phyloP scores from a whole-genome alignment of 2,329 filamentous ascomycete species.

The Corynespora cassiicola region DNA sequence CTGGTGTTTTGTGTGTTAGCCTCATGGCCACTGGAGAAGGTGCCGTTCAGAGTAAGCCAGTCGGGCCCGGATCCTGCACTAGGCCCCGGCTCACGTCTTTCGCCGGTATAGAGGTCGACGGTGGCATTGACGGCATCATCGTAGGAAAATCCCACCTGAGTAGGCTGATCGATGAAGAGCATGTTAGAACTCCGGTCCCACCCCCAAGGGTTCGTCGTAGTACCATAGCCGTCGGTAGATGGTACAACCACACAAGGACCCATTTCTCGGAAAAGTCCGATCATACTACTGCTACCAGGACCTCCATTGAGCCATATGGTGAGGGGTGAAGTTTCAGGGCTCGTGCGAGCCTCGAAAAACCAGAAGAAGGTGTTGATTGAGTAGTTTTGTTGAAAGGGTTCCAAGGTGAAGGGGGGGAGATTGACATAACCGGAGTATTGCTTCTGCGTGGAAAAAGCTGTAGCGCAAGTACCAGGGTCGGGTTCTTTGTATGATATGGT shows the following conservation, averaged over 20 bases:
- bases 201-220: constrained; percentile 66
- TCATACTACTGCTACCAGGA: constrained; percentile 69
- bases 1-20: constrained; percentile 63
- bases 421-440: constrained; percentile 75
- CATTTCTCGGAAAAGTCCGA: constrained; percentile 68
- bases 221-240: constrained; percentile 57
- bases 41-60: constrained; percentile 65
- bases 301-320: constrained; percentile 72
- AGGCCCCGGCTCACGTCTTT: constrained; percentile 28
- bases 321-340: constrained; percentile 58
- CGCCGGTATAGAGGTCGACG: constrained; percentile 38
- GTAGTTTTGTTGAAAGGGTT: constrained; percentile 59
- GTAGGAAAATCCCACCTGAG: constrained; percentile 73
- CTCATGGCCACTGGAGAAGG: constrained; percentile 64
- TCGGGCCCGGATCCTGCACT: constrained; percentile 35
- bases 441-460: constrained; percentile 68
- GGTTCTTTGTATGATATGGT: constrained; percentile 72
- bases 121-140: constrained; percentile 65
- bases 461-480: constrained; percentile 67
- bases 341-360: constrained; percentile 66
- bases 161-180: constrained; percentile 69
- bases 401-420: constrained; percentile 60
- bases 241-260: constrained; percentile 57
- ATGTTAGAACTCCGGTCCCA: constrained; percentile 69
- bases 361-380: constrained; percentile 70